These are phyloP conservation scores for Phytophthora pisi DNA, from an alignment of 352 stramenopile genomes.

Conservation along the genomic window DNA sequence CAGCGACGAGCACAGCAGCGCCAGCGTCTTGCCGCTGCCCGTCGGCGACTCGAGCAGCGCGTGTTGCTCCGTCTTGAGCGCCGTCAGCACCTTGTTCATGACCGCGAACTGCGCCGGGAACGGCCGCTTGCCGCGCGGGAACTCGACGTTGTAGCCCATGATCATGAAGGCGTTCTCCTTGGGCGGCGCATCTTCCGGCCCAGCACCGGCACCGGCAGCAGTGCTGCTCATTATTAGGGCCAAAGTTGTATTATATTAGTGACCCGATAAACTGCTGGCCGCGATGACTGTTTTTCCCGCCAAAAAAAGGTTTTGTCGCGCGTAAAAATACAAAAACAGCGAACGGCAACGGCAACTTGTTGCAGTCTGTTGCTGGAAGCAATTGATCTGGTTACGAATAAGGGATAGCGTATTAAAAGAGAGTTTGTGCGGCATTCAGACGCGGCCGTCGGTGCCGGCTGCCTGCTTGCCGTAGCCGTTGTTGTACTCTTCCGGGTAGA, in stretches of 20 bases:
- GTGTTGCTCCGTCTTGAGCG: conserved; percentile 82
- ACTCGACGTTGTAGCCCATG: conserved; percentile 86
- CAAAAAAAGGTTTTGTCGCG: not conserved
- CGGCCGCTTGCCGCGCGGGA: conserved; percentile 78
- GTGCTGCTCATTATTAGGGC: not conserved
- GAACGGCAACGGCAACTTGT: not conserved
- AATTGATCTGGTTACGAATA: not conserved
- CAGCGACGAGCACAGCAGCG: conserved; percentile 81
- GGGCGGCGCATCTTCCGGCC: not conserved
- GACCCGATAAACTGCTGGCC: conserved; percentile 7
- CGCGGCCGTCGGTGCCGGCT: conserved; percentile 23
- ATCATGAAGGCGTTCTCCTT: conserved; percentile 48
- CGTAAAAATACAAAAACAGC: not conserved
- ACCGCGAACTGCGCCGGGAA: conserved; percentile 87
- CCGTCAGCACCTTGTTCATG: conserved; percentile 87
- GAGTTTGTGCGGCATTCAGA: conserved; percentile 3
- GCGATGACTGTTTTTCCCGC: not conserved
- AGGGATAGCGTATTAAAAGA: not conserved
- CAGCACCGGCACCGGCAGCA: too few relatives aligned
- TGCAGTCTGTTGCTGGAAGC: not conserved
- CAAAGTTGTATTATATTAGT: not conserved
- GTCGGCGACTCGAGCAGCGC: conserved; percentile 87
- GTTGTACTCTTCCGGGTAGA: conserved; percentile 88
- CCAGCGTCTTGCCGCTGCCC: conserved; percentile 85
- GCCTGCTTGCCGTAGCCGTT: conserved; percentile 74